A percentile compares a stretch with the other conserved stretches of the same genome.
Conservation (phyloP, 768 basidiomycete species). For the Gyrodon lividus region DNA sequence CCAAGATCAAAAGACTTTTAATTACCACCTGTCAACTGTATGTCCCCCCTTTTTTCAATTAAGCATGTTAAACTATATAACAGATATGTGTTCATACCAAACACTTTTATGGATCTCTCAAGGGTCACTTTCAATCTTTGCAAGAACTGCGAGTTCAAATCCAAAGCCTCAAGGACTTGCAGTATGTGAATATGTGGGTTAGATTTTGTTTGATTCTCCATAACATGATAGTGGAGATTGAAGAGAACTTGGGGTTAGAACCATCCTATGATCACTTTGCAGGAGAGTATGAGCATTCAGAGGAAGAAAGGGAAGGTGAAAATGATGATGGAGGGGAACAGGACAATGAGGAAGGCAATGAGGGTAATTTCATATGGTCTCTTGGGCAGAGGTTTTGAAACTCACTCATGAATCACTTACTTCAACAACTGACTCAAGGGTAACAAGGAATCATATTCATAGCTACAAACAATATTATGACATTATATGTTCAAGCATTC, state of each 20-base stretch:
- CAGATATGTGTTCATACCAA: conserved; percentile 23
- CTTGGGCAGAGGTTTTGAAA: too few relatives aligned
- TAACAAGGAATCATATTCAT: too few relatives aligned
- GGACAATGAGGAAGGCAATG: background rate
- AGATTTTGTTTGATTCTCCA: conserved; percentile 12
- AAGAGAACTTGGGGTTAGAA: conserved; percentile 2
- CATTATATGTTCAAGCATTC: too few relatives aligned
- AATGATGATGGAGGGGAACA: background rate
- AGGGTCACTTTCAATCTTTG: conserved; percentile 8
- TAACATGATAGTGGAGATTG: conserved; percentile 13
- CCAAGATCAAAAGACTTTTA: conserved; percentile 17
- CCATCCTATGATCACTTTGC: background rate
- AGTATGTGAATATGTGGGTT: conserved; percentile 5
- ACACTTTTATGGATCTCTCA: conserved; percentile 15
- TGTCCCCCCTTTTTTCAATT: too few relatives aligned
- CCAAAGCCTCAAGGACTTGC: conserved; percentile 1
- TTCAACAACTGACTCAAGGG: too few relatives aligned
- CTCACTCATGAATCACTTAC: too few relatives aligned
- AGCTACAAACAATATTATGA: too few relatives aligned
- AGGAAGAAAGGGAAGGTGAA: background rate
- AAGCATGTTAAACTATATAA: too few relatives aligned
- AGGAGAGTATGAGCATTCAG: background rate
- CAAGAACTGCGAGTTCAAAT: conserved; percentile 5
- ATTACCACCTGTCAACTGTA: conserved; percentile 7
- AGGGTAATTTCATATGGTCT: too few relatives aligned